Evolutionary conservation across 2,329 filamentous ascomycete genomes (phyloP).

Genomic region (Parafenestella ontariensis): DNA sequence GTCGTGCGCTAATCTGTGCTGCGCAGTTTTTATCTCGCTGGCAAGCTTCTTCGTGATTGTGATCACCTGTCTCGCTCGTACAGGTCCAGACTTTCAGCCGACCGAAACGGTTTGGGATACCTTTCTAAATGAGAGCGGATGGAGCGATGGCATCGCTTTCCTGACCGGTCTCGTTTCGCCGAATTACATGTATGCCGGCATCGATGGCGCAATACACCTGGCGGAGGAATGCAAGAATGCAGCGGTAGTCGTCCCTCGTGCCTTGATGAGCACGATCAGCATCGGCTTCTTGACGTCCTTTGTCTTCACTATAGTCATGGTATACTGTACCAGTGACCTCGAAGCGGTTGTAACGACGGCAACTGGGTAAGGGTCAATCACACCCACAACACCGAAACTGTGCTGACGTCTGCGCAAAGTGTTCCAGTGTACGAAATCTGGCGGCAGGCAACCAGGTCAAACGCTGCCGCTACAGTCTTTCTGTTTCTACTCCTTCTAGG

Average conservation of each 20-base stretch:
- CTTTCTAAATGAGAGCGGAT: slow-evolving; percentile 56
- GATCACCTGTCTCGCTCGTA: slow-evolving; percentile 53
- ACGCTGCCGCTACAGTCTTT: slow-evolving; percentile 18
- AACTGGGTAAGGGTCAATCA: slow-evolving; percentile 11
- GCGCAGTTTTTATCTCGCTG: slow-evolving; percentile 17
- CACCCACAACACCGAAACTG: not conserved
- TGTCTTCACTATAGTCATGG: slow-evolving; percentile 17
- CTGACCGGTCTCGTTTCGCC: slow-evolving; percentile 43
- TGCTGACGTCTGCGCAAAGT: slow-evolving; percentile 4
- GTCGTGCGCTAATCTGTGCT: not conserved
- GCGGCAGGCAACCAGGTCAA: slow-evolving; percentile 23
- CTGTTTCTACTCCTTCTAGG: slow-evolving; percentile 11
- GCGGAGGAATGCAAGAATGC: slow-evolving; percentile 39
- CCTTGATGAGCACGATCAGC: slow-evolving; percentile 44
- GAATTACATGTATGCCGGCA: slow-evolving; percentile 27
- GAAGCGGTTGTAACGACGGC: slow-evolving; percentile 16
- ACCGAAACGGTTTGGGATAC: slow-evolving; percentile 51
- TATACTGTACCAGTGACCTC: slow-evolving; percentile 22
- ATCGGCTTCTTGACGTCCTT: slow-evolving; percentile 39
- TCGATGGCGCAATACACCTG: slow-evolving; percentile 39
- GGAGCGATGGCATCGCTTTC: slow-evolving; percentile 52
- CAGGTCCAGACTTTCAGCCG: slow-evolving; percentile 38
- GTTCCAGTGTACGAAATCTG: slow-evolving; percentile 25
- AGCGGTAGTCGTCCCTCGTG: slow-evolving; percentile 34
- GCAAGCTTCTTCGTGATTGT: slow-evolving; percentile 55